Evolutionary conservation across 2,329 filamentous ascomycete genomes (phyloP).

Genomic region (Sordariomycetes sp.): DNA sequence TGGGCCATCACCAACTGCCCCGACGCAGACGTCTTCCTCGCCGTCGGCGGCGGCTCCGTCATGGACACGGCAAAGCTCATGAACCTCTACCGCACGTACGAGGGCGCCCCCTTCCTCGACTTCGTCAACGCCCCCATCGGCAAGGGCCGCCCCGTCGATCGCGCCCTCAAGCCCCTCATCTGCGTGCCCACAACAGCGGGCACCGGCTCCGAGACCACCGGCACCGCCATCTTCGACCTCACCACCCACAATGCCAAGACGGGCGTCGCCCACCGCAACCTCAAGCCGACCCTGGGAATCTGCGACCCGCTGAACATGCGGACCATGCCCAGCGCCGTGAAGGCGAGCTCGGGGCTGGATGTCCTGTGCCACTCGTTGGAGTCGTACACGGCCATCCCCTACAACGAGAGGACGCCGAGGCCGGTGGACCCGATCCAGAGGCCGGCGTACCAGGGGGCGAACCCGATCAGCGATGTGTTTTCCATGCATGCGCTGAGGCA

Average conservation of each 20-base stretch:
- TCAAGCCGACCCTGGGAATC: slow-evolving; percentile 92
- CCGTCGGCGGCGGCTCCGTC: slow-evolving; percentile 85
- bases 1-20: slow-evolving; percentile 72
- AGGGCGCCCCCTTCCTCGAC: slow-evolving; percentile 88
- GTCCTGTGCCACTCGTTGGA: slow-evolving; percentile 93
- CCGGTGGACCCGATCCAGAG: slow-evolving; percentile 83
- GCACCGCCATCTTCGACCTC: slow-evolving; percentile 95
- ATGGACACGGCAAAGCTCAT: slow-evolving; percentile 98
- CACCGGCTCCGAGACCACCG: slow-evolving; percentile 91
- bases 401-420: slow-evolving; percentile 71
- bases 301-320: slow-evolving; percentile 78
- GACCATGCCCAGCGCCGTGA: slow-evolving; percentile 92
- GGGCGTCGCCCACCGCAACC: slow-evolving; percentile 85
- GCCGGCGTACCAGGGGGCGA: slow-evolving; percentile 92
- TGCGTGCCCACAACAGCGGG: slow-evolving; percentile 71
- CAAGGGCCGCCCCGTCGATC: slow-evolving; percentile 62
- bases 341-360: slow-evolving; percentile 83
- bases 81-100: slow-evolving; percentile 89
- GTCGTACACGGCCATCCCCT: slow-evolving; percentile 96
- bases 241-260: slow-evolving; percentile 87
- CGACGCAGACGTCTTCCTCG: slow-evolving; percentile 67
- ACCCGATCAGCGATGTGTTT: slow-evolving; percentile 97
- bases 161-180: slow-evolving; percentile 56
- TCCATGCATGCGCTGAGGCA: slow-evolving; percentile 72
- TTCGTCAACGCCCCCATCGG: slow-evolving; percentile 95